Conservation (phyloP, 495 filamentous ascomycete genomes). For the Bacidia rubella region DNA sequence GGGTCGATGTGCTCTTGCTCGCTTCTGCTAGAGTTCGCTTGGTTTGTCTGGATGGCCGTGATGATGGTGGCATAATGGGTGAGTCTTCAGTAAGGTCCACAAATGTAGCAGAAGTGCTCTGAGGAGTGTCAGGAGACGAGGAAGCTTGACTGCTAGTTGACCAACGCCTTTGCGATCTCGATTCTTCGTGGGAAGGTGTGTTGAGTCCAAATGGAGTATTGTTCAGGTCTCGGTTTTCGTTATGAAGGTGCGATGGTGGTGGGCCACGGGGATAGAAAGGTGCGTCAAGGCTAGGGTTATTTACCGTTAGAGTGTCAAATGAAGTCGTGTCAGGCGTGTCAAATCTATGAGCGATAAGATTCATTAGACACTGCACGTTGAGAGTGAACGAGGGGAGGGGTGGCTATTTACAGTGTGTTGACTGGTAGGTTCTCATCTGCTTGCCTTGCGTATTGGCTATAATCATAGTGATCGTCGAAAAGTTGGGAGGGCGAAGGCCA, state of each 20-base stretch:
- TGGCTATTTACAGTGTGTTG: background rate
- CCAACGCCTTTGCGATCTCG: conserved; percentile 2
- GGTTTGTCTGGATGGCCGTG: conserved; percentile 1
- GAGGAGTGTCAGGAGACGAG: background rate
- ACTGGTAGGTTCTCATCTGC: background rate
- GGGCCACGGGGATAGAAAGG: background rate
- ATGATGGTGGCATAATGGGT: conserved; percentile 10
- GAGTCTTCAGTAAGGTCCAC: conserved; percentile 24
- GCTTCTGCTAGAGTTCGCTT: conserved; percentile 19
- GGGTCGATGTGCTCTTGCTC: conserved; percentile 8
- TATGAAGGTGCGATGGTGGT: background rate
- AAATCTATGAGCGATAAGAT: background rate
- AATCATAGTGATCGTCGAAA: background rate
- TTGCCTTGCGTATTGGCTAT: background rate
- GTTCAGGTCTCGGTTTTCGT: background rate
- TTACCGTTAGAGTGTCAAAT: background rate
- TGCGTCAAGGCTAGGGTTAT: background rate
- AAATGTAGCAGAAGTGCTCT: conserved; percentile 10
- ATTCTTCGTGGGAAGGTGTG: background rate
- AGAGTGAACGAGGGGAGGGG: background rate
- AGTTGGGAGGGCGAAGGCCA: background rate
- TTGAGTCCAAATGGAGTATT: background rate
- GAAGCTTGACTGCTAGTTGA: background rate
- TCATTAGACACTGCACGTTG: background rate
- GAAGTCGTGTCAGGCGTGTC: background rate